Percentiles rank a stretch among this genome's conserved stretches.
Conservation (phyloP, 2,329 filamentous ascomycete genomes). For the Monosporascus sp. region DNA sequence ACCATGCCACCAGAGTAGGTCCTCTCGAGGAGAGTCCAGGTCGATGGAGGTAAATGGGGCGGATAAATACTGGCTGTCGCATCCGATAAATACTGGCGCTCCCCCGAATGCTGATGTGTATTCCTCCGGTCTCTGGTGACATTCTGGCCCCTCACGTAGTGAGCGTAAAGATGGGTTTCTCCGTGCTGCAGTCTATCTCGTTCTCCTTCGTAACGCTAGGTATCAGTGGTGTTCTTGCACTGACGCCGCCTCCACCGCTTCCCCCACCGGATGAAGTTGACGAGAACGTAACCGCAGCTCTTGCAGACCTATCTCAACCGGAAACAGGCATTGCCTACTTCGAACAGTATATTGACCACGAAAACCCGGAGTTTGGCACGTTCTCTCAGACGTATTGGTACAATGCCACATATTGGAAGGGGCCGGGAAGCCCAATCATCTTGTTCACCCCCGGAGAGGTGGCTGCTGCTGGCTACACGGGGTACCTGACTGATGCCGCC, state of each 20-base stretch:
- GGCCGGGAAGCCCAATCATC: constrained; percentile 47
- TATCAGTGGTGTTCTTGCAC: constrained; percentile 6
- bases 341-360: constrained; percentile 54
- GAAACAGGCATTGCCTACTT: constrained; percentile 29
- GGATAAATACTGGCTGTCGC: no score
- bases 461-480: constrained; percentile 38
- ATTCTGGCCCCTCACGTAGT: no score
- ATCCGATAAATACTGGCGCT: no score
- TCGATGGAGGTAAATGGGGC: no score
- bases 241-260: constrained; percentile 12
- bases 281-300: constrained; percentile 6
- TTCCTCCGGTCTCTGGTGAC: no score
- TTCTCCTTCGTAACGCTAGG: constrained; percentile 2
- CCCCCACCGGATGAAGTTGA: constrained; percentile 9
- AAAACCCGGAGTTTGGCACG: constrained; percentile 46
- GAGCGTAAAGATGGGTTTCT: constrained; percentile 7
- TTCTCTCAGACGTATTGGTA: constrained; percentile 48
- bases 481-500: constrained; percentile 44
- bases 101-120: no score
- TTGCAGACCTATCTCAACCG: constrained; percentile 9
- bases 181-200: constrained; percentile 3
- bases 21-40: no score
- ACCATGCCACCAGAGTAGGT: no score
- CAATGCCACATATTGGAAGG: constrained; percentile 44
- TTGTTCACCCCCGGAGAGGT: constrained; percentile 49